These are phyloP conservation scores for Cladobotryum protrusum DNA, from an alignment of 2,329 filamentous ascomycete genomes.

Conservation along the genomic window DNA sequence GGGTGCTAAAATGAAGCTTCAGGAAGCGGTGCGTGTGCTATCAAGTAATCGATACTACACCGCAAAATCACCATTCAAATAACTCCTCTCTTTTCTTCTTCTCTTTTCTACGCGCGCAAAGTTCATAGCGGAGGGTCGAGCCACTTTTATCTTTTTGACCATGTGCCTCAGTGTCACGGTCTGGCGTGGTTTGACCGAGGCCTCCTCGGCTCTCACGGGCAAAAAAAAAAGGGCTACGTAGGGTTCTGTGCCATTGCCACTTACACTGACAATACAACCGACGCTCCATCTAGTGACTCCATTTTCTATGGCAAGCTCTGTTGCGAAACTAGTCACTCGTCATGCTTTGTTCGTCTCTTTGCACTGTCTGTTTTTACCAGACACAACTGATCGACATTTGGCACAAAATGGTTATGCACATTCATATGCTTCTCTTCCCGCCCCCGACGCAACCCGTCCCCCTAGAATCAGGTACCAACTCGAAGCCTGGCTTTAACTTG, in stretches of 20 bases:
- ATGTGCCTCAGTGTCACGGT: background rate
- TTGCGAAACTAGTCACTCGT: too few species aligned
- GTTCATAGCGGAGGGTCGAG: background rate
- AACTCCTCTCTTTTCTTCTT: background rate
- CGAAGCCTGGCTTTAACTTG: too few species aligned
- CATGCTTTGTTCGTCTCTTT: too few species aligned
- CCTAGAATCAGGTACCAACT: too few species aligned
- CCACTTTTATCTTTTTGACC: background rate
- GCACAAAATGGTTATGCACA: too few species aligned
- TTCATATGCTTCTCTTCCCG: too few species aligned
- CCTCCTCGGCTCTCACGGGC: slow-evolving; percentile 12
- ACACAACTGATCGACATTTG: too few species aligned
- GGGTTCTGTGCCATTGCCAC: background rate
- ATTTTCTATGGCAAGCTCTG: background rate
- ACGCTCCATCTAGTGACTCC: slow-evolving; percentile 1
- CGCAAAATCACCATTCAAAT: background rate
- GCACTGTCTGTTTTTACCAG: too few species aligned
- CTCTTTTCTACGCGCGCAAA: background rate
- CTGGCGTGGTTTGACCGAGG: slow-evolving; percentile 8
- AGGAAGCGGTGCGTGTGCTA: too few species aligned
- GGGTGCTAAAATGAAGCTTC: too few species aligned
- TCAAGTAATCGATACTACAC: too few species aligned
- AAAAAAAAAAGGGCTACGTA: background rate
- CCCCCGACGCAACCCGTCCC: too few species aligned
- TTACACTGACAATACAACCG: background rate